Evolutionary conservation across 106 monocot species (phyloP).

Genomic region (Amphibolis antarctica): DNA sequence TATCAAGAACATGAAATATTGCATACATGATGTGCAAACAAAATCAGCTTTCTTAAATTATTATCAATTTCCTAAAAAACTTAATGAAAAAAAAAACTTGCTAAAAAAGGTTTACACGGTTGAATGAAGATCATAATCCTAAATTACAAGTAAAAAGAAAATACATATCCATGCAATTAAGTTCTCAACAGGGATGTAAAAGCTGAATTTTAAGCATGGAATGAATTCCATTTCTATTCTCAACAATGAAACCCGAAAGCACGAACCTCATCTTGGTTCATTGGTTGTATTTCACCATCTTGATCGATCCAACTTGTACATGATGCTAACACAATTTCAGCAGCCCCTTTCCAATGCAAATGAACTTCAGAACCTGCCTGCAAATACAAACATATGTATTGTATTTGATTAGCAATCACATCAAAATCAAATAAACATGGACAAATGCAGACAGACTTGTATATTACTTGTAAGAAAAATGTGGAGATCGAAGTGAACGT

Average conservation of each 20-base stretch:
- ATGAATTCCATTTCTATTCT: not conserved
- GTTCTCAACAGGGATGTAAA: too few relatives aligned
- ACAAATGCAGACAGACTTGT: too few relatives aligned
- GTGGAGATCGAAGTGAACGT: too few relatives aligned
- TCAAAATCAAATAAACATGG: not conserved
- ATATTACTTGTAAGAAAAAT: too few relatives aligned
- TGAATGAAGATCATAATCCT: too few relatives aligned
- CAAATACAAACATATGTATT: conserved; percentile 1
- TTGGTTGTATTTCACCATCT: not conserved
- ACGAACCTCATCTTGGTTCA: not conserved
- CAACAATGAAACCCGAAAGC: not conserved
- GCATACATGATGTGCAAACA: not conserved
- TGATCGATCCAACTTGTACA: not conserved
- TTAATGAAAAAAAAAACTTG: too few relatives aligned
- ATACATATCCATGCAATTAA: too few relatives aligned
- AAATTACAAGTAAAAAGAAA: too few relatives aligned
- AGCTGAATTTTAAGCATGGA: too few relatives aligned
- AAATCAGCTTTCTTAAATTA: not conserved
- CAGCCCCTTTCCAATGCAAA: conserved; percentile 37
- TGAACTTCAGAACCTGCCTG: conserved; percentile 46
- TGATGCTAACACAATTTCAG: conserved; percentile 8
- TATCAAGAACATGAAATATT: not conserved
- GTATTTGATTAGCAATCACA: not conserved
- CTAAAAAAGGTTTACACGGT: too few relatives aligned
- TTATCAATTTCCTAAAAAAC: too few relatives aligned